Percentiles rank a stretch among this genome's conserved stretches.
Evolutionary conservation across 768 basidiomycete species (phyloP).

Genomic region (Cystofilobasidium ferigula): DNA sequence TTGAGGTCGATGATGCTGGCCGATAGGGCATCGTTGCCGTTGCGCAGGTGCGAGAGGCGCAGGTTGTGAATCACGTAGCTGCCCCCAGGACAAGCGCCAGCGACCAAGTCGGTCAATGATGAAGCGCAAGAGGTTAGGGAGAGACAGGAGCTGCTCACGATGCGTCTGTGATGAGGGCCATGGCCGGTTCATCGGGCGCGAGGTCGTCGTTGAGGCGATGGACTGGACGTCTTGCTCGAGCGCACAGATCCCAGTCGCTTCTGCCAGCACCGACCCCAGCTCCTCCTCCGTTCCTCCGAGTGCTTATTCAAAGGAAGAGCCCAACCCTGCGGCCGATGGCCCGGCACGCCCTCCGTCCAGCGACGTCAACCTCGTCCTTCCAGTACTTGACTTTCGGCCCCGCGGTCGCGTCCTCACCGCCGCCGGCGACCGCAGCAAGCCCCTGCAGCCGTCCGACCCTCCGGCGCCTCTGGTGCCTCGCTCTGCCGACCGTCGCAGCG

Average conservation of each 20-base stretch:
- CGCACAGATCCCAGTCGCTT: too few species aligned
- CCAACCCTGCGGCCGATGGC: not conserved
- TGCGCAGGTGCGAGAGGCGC: constrained; percentile 16
- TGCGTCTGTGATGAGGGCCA: constrained; percentile 22
- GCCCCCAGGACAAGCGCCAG: not conserved
- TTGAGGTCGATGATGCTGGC: constrained; percentile 20
- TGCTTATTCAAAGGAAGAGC: too few species aligned
- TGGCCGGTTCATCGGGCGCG: not conserved
- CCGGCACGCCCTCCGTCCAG: not conserved
- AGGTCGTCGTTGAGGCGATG: too few species aligned
- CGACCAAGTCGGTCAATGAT: too few species aligned
- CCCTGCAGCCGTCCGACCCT: not conserved
- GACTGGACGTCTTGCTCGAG: too few species aligned
- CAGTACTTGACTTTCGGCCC: too few species aligned
- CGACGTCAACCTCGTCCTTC: not conserved
- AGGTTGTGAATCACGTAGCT: constrained; percentile 23
- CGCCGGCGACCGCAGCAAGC: too few species aligned
- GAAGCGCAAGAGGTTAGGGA: not conserved
- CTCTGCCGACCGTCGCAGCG: not conserved
- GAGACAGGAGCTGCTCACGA: not conserved
- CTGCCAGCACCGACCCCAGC: too few species aligned
- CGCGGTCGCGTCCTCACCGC: not conserved
- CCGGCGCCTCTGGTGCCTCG: too few species aligned
- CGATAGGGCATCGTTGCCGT: constrained; percentile 16
- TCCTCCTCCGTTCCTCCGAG: too few species aligned